Evolutionary conservation across 2,329 filamentous ascomycete species (phyloP), one percentile per base, ranked within the genome.

Genomic region (Fusarium tanahbumbuense): DNA sequence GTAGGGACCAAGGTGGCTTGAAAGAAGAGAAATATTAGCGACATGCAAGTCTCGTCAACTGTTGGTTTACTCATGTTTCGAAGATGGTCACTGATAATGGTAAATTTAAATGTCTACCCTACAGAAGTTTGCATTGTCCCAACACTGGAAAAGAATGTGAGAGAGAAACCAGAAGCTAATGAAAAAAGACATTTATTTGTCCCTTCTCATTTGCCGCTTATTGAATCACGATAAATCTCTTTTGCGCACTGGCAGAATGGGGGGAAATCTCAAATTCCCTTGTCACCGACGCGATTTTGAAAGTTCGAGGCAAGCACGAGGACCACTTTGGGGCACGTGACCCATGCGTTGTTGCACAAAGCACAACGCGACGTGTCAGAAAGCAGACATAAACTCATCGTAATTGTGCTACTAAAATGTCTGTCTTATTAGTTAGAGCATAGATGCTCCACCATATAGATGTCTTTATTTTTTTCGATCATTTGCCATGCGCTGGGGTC

Each of bases 361-460:
- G 34, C 34, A 4, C 10, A 18, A 11, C 18, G 10, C 34, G 34
- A n/a, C 3, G 6, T n/a, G 18, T n/a, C 10, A 37, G 5, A 4
- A 37, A n/a, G 5, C 10, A n/a, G 34, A 37, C 5, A n/a, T n/a
- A 4, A n/a, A 37, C 1, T n/a, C 6, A 11, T 11, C 18, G n/a
- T 3, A 37, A 4, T 11, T 37, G 9, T 37, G 18, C 16, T 37
- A 10, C 9, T 2, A 7, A 37, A 37, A 37, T 11, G 18, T 18
- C 9, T 6, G n/a, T 37, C 5, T n/a, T 10, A n/a, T 10, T 13
- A 6, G 11, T 18, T 4, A n/a, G 34, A 11, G 10, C 10, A 11
- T 37, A 3, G 4, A n/a, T 6, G 0, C 1, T 37, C 9, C 7
- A n/a, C 10, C 18, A 1, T 11, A 1, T 1, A n/a, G 18, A 18